Evolutionary conservation across 108 stramenopile genomes (phyloP), one percentile per base, ranked within the genome.

Genomic region (Stephanodiscus triporus): DNA sequence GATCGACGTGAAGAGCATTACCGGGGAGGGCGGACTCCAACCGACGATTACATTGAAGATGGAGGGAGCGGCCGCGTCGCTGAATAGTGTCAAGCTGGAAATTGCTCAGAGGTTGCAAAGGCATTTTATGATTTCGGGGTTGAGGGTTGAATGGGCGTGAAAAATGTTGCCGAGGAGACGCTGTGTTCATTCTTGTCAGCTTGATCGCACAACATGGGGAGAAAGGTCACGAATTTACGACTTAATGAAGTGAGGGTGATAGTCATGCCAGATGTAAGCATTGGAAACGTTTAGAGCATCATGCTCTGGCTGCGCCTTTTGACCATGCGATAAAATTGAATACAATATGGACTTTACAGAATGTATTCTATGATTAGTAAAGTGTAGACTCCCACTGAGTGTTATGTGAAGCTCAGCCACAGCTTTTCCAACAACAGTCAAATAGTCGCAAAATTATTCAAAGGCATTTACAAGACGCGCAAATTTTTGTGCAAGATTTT

Each of bases 41-140:
- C 97, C 97, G 17, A 77, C 82, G 9, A 85, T 99, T 54, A 85
- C 73, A 73, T 84, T 99, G 56, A 86, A 97, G 66, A 96, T 99
- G 95, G 76, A 85, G 58, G 98, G 98, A 30, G 70, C 82, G 19
- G 88, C 87, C 57, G 89, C 96, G 10, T 88, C 85, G 27, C 86
- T 99, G 66, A 84, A 89, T 51, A 92, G 91, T 29, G 97, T 99
- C 68, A 97, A 97, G 74, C 76, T 97, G 66, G 98, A 99, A 82
- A 99, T 99, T 70, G 91, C 94, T 16, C 96, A 97, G 80, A 79
- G 98, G 47, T 73, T 99, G 56, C 95, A 96, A 87, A 81, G 96
- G 56, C 92, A 97, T 76, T 98, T 98, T 77, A 97, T 97, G 98
- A 81, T 94, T 76, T 63, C 95, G 11, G 93, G 92, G 4, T 72